Base-by-base conservation (phyloP, 345 rosid species). In the Zanthoxylum bungeanum region DNA sequence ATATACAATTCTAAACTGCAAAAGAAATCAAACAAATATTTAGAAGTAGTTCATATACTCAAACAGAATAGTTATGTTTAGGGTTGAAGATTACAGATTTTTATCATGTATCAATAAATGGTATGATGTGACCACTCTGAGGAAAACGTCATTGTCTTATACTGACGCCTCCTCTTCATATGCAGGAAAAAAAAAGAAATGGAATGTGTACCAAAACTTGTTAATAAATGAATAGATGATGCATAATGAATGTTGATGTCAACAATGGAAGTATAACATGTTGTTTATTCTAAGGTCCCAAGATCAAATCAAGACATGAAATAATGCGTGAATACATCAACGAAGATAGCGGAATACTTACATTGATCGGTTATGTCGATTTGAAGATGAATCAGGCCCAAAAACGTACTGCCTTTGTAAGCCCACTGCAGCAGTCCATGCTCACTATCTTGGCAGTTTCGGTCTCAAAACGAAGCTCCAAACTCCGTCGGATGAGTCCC, bases 101-200 rank as follows among this genome's bases (percentile, higher is more conserved):
- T 97, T 97, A 69, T 94, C 98, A 76, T 92, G 98, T 88, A 75
- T 87, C 79, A 9, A 94, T 90, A 80, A 86, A 84, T 27, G 97
- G 97, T 71, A 92, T 89, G 97, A 83, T 60, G 97, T 92, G 55
- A 90, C 56, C 59, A 88, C 88, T 78, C 75, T 74, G 64, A 86
- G 60, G 84, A 86, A 92, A 77, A 69, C 64, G 47, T 89, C 86
- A 82, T 85, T 59, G 76, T 81, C 70, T n/a, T 87, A 88, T 72
- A 89, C 85, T 3, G 85, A 75, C 77, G 90, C 72, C 71, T 84
- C 81, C 86, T 90, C 98, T 94, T 79, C 80, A 79, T 66, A 61
- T 60, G 81, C 42, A 73, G 77, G 46, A n/a, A n/a, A n/a, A 47
- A 46, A 34, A 28, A 59, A 60, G 68, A 9, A 68, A 50, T 3